Base-by-base conservation (phyloP, 495 filamentous ascomycete genomes). In the Daldinia childiae region DNA sequence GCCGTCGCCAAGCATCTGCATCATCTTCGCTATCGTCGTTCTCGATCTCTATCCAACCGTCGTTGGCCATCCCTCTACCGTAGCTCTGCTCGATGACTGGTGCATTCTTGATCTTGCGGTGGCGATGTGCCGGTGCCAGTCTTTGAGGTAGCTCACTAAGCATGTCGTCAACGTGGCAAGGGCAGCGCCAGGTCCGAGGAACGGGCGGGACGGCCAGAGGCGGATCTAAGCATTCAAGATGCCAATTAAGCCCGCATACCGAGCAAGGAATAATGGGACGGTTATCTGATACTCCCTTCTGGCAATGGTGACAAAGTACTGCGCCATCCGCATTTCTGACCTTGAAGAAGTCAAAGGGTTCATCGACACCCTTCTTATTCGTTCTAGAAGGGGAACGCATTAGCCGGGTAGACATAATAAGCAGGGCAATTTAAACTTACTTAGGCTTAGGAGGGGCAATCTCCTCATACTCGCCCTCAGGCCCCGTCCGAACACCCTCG, bases 211-310 rank as follows among this genome's bases (percentile, higher is more conserved):
- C 86, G 29, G 94, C 89, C 76, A 94, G 76, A 29, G 96, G 96
- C 3, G 93, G 92, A 76, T 94, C 88, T 15, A 95, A 81, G 79
- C 95, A 99, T 80, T 98, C 95, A 15, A 98, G 81, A 80, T 99
- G 95, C 89, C 93, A 99, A 36, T 86, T 85, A 24, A 91, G 82
- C 2, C 86, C 85, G 77, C 95, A 99, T 69, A 89, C 90, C 73
- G 92, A 92, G 80, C 94, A 97, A 6, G 89, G 86, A 64, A 96
- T 88, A 48, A 95, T 93, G 65, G 88, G 87, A 80, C 73, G 79
- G 71, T 80, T 81, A 58, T 85, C 84, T 14, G 84, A 72, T 30
- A 87, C 83, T 21, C 87, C 85, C 67, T 83, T 84, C 51, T 89
- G 83, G 79, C 94, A 98, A 21, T 77, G 74, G 74, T 87, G 86